A percentile compares a stretch with the other conserved stretches of the same genome.
Conservation (phyloP, 2,329 filamentous ascomycete species). For the Curvularia sp. region DNA sequence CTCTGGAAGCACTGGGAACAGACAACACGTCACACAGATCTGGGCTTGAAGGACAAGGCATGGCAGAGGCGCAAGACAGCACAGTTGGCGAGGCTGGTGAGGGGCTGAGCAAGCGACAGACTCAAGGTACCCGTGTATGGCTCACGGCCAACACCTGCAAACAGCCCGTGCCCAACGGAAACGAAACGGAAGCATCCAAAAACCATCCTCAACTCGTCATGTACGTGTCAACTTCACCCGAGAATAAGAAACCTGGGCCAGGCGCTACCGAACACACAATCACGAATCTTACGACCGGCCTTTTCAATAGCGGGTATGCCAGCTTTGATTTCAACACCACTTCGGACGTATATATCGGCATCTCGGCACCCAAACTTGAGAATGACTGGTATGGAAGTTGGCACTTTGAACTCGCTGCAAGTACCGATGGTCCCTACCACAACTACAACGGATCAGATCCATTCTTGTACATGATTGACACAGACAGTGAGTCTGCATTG, state of each 20-base stretch:
- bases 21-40: constrained; percentile 21
- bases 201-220: constrained; percentile 72
- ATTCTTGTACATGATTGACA: constrained; percentile 81
- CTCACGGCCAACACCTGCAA: constrained; percentile 86
- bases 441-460: constrained; percentile 64
- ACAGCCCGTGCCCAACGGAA: constrained; percentile 69
- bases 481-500: constrained; percentile 79
- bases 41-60: not conserved
- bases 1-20: constrained; percentile 30
- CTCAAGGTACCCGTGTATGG: constrained; percentile 63
- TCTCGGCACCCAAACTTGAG: constrained; percentile 73
- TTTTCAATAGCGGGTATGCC: constrained; percentile 73
- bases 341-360: constrained; percentile 75
- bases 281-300: constrained; percentile 50
- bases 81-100: not conserved
- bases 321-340: constrained; percentile 68
- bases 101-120: constrained; percentile 35
- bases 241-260: constrained; percentile 72
- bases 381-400: constrained; percentile 68
- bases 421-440: constrained; percentile 80
- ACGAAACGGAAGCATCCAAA: constrained; percentile 51
- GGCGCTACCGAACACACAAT: constrained; percentile 56
- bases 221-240: constrained; percentile 72
- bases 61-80: not conserved
- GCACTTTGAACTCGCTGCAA: constrained; percentile 82